phyloP scores from a whole-genome alignment of 768 basidiomycete species.

The Suillus americanus region DNA sequence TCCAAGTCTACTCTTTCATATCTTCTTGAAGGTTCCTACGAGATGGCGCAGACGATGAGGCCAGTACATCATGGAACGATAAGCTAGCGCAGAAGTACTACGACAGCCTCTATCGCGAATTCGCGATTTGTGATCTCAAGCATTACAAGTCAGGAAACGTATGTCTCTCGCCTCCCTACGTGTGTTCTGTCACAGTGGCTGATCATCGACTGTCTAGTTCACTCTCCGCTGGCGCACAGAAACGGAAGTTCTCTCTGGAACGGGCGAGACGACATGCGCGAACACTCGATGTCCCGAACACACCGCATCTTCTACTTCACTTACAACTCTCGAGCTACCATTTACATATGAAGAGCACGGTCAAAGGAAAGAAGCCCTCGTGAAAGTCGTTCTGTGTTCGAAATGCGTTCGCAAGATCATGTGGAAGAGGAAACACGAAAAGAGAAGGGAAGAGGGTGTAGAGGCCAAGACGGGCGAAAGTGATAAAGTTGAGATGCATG shows the following conservation, averaged over 20 bases:
- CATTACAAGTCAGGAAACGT: conserved; percentile 94
- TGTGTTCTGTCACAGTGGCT: not conserved
- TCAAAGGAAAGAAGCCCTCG: conserved; percentile 73
- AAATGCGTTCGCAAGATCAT: conserved; percentile 81
- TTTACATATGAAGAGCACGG: conserved; percentile 86
- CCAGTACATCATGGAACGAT: conserved; percentile 68
- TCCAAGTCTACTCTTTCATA: not conserved
- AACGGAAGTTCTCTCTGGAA: conserved; percentile 80
- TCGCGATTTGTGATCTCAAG: conserved; percentile 89
- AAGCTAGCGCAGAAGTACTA: conserved; percentile 89
- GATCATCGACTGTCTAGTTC: conserved; percentile 41
- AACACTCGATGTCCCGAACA: conserved; percentile 84
- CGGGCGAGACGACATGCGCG: conserved; percentile 86
- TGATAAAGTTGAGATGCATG: not conserved
- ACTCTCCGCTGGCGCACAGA: conserved; percentile 94
- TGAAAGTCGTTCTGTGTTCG: conserved; percentile 86
- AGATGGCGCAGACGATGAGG: conserved; percentile 49
- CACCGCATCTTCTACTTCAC: conserved; percentile 32
- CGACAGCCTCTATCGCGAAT: conserved; percentile 85
- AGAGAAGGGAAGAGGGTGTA: conserved; percentile 24
- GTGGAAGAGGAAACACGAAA: conserved; percentile 79
- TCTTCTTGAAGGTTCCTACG: conserved; percentile 65
- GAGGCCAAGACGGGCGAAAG: conserved; percentile 8
- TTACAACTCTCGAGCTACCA: conserved; percentile 85
- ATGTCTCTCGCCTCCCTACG: conserved; percentile 22